Evolutionary conservation across 140 eudicot genomes (phyloP).

Genomic region (Bidens hawaiensis): DNA sequence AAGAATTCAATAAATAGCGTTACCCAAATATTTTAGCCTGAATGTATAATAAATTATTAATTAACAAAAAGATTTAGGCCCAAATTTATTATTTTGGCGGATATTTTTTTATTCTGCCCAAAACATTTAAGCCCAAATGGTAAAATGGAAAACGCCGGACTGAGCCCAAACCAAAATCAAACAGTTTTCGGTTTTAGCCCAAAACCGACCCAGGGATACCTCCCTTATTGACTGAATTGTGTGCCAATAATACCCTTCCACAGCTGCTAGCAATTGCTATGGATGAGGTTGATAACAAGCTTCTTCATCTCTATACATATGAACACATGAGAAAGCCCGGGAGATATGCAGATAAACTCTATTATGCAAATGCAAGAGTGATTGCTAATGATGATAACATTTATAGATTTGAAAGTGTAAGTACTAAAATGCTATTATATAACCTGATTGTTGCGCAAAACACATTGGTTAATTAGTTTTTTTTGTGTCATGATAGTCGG

Average conservation of each 20-base stretch:
- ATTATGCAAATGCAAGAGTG: slow-evolving; percentile 71
- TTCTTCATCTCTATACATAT: slow-evolving; percentile 74
- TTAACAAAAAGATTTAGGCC: no score
- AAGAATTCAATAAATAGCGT: neutral
- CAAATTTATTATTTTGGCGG: no score
- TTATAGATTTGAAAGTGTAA: slow-evolving; percentile 70
- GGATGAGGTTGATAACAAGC: slow-evolving; percentile 78
- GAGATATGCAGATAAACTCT: slow-evolving; percentile 55
- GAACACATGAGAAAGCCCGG: slow-evolving; percentile 65
- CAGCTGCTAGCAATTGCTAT: slow-evolving; percentile 73
- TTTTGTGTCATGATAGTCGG: slow-evolving; percentile 41
- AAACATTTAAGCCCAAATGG: no score
- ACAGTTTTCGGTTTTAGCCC: no score
- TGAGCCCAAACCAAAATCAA: no score
- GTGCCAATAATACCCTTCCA: slow-evolving; percentile 9
- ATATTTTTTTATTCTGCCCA: no score
- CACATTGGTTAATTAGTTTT: slow-evolving; percentile 12
- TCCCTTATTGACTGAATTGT: slow-evolving; percentile 3
- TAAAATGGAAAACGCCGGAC: no score
- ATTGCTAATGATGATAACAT: slow-evolving; percentile 73
- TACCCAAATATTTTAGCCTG: no score
- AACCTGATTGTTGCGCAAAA: neutral
- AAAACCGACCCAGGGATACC: neutral
- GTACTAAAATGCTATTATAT: slow-evolving; percentile 14
- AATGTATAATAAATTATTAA: no score